Percentiles rank a stretch among this genome's conserved stretches.
Conservation (phyloP, 768 basidiomycete species). For the Suillus lakei region DNA sequence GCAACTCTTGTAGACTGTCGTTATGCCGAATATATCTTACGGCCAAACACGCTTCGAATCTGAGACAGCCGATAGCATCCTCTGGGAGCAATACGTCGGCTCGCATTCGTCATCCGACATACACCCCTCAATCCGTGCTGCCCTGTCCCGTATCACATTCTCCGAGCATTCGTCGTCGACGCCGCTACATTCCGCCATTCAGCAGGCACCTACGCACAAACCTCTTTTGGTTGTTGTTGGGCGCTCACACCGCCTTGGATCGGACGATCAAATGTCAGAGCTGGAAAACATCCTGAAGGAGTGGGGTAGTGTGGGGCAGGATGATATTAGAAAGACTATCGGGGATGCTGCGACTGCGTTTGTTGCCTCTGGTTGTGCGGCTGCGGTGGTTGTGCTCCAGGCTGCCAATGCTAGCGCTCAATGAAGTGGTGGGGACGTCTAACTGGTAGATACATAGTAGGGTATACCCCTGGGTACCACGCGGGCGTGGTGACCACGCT, state of each 20-base stretch:
- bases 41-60: constrained; percentile 71
- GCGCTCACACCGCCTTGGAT: constrained; percentile 71
- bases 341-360: constrained; percentile 85
- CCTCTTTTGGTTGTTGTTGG: constrained; percentile 74
- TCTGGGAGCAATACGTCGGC: constrained; percentile 69
- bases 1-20: constrained; percentile 42
- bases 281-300: constrained; percentile 52
- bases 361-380: constrained; percentile 60
- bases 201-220: constrained; percentile 41
- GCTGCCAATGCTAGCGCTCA: constrained; percentile 42
- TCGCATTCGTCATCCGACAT: constrained; percentile 16
- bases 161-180: constrained; percentile 47
- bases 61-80: constrained; percentile 79
- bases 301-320: constrained; percentile 10
- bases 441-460: not conserved
- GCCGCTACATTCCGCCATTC: constrained; percentile 61
- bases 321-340: constrained; percentile 70
- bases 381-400: constrained; percentile 73
- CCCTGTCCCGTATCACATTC: constrained; percentile 71
- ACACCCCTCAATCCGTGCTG: constrained; percentile 23
- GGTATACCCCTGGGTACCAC: too few species aligned
- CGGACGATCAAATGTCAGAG: constrained; percentile 63
- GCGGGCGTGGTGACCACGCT: too few species aligned
- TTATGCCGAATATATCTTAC: constrained; percentile 74
- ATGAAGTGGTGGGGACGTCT: not conserved